Evolutionary conservation across 1,284 basidiomycete species (phyloP).

Genomic region (Lentinus polychrous): DNA sequence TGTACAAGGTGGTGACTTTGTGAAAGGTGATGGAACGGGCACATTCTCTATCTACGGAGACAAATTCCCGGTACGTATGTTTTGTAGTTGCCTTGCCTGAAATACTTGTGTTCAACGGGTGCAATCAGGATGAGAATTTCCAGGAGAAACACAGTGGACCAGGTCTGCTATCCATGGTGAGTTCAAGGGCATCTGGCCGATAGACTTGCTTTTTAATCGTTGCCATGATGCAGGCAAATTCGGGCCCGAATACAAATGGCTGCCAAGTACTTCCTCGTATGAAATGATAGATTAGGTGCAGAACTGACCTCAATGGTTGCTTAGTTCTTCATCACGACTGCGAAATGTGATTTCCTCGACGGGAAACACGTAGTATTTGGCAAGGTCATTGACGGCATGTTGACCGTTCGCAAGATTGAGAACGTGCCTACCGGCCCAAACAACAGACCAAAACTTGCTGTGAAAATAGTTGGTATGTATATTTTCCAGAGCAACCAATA

Average conservation of each 20-base stretch:
- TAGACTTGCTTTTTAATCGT: conserved; percentile 1
- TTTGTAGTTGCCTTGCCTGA: not conserved
- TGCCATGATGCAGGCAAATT: conserved; percentile 85
- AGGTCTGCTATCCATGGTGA: conserved; percentile 82
- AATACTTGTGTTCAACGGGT: not conserved
- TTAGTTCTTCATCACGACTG: conserved; percentile 96
- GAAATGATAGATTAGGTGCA: not conserved
- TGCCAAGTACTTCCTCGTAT: conserved; percentile 55
- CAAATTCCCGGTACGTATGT: conserved; percentile 68
- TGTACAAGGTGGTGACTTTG: conserved; percentile 82
- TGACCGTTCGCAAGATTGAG: conserved; percentile 91
- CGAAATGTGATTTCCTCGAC: conserved; percentile 88
- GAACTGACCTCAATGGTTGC: not conserved
- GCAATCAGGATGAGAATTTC: conserved; percentile 85
- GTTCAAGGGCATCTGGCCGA: conserved; percentile 11
- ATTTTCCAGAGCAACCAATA: not conserved
- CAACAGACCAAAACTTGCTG: conserved; percentile 77
- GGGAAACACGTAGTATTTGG: conserved; percentile 89
- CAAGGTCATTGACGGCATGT: conserved; percentile 80
- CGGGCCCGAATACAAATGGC: conserved; percentile 87
- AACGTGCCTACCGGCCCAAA: conserved; percentile 88
- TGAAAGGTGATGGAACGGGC: conserved; percentile 90
- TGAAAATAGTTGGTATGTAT: conserved; percentile 74
- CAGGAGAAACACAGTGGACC: conserved; percentile 82
- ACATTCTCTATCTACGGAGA: conserved; percentile 93